Evolutionary conservation across 78 protist species (phyloP).

Genomic region (Isochrysis galbana): DNA sequence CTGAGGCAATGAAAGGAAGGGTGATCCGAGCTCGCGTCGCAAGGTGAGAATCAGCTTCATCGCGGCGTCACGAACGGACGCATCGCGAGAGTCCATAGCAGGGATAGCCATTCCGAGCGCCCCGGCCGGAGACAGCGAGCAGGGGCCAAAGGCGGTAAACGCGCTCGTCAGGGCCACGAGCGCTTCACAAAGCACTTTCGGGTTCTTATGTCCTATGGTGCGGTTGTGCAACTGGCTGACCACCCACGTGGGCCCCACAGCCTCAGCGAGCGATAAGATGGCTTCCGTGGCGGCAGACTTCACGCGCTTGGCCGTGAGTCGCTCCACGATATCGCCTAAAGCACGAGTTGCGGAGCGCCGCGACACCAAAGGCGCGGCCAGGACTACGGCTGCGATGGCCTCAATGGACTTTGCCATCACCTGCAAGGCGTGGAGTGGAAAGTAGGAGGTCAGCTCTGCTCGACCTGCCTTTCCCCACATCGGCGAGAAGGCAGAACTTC

Average conservation of each 20-base stretch:
- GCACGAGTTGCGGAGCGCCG: not conserved
- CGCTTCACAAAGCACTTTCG: not conserved
- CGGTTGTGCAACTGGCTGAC: not conserved
- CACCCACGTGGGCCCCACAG: not conserved
- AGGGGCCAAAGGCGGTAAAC: not conserved
- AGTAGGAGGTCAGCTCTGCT: not conserved
- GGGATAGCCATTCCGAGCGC: not conserved
- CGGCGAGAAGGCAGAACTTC: not conserved
- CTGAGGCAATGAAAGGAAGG: not conserved
- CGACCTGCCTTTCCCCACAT: not conserved
- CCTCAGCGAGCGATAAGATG: not conserved
- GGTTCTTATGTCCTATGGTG: not conserved
- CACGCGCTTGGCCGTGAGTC: not conserved
- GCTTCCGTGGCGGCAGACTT: not conserved
- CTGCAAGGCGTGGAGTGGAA: not conserved
- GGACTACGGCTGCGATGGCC: not conserved
- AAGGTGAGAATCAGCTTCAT: not conserved
- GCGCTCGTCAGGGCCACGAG: not conserved
- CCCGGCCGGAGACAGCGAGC: not conserved
- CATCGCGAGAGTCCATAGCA: not conserved
- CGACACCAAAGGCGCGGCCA: not conserved
- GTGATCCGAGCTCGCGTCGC: not conserved
- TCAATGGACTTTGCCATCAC: not conserved
- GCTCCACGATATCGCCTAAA: not conserved
- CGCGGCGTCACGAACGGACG: not conserved